Base-by-base conservation (phyloP, 352 stramenopile genomes). In the Globisporangium viniferum region DNA sequence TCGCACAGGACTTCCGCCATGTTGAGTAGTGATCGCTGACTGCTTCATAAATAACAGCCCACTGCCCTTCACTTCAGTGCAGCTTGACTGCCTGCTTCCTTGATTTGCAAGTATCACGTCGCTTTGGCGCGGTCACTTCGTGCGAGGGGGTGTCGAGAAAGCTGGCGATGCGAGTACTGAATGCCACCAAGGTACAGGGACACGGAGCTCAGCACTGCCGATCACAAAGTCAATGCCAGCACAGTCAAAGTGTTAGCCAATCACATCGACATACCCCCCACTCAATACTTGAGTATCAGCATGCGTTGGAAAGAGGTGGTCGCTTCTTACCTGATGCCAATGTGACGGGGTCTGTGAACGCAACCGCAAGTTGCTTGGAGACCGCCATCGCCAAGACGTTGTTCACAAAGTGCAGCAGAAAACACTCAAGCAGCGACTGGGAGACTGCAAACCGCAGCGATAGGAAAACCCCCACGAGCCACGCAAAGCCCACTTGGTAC, bases 371-470 rank as follows among this genome's bases (percentile, higher is more conserved):
- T n/a, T 63, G 57, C 44, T 67, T 77, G 27, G 69, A 71, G 20
- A 77, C 65, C 14, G 56, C 53, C 41, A 81, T 55, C 9, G 84
- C 80, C 33, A 90, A 89, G 3, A 69, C 20, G 53, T 90, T 92
- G 76, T 89, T 92, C 41, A 79, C 74, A 5, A 61, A 39, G 66
- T 92, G 84, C n/a, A 92, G 62, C 12, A 77, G n/a, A 18, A 88
- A 18, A 36, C 84, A 89, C 72, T 90, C 73, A 5, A 80, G 53
- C 3, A 92, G 66, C 20, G 81, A 90, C 3, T 73, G 77, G 0
- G 73, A 78, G 12, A 71, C 27, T 24, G 67, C 59, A 12, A 80
- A 62, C 8, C 78, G 73, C 7, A 87, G 62, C 56, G 79, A 69
- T 55, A 90, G 64, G 29, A 85, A 86, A 22, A 72, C 20, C 0